Conservation (phyloP, 1,284 basidiomycete genomes). For the Amylostereum chailletii region DNA sequence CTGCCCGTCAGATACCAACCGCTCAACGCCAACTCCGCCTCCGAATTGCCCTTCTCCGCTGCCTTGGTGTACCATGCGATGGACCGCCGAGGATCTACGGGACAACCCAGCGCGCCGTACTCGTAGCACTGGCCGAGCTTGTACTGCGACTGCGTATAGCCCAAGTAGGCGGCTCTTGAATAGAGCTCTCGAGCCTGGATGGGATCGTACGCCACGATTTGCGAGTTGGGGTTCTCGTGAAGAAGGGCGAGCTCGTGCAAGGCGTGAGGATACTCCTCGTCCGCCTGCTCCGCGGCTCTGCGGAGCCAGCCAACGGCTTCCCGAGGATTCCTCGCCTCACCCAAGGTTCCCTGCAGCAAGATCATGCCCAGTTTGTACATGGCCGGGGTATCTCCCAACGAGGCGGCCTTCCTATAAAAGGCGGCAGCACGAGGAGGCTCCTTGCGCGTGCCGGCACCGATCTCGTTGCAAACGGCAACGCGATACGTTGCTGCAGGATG, state of each 20-base stretch:
- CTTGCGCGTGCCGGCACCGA: slow-evolving; percentile 94
- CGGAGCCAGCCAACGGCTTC: slow-evolving; percentile 95
- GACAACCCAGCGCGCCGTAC: slow-evolving; percentile 84
- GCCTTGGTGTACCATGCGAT: slow-evolving; percentile 99
- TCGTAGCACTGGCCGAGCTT: slow-evolving; percentile 95
- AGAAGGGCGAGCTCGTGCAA: slow-evolving; percentile 93
- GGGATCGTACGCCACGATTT: slow-evolving; percentile 66
- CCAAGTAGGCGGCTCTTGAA: slow-evolving; percentile 88
- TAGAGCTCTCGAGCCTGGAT: slow-evolving; percentile 81
- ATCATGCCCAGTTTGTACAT: slow-evolving; percentile 99
- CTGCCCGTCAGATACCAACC: slow-evolving; percentile 97
- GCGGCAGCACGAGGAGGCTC: slow-evolving; percentile 86
- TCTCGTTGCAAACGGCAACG: slow-evolving; percentile 98
- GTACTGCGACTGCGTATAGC: slow-evolving; percentile 91
- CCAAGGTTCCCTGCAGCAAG: slow-evolving; percentile 78
- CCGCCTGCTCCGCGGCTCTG: slow-evolving; percentile 93
- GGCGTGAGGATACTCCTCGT: slow-evolving; percentile 97
- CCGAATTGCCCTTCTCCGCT: slow-evolving; percentile 89
- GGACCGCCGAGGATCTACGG: slow-evolving; percentile 85
- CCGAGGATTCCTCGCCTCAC: slow-evolving; percentile 78
- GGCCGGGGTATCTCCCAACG: slow-evolving; percentile 92
- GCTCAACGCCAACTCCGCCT: slow-evolving; percentile 91
- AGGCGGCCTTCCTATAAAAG: slow-evolving; percentile 96
- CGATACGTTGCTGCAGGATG: slow-evolving; percentile 94
- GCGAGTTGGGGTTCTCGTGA: slow-evolving; percentile 71